Percentiles rank a stretch among this genome's conserved stretches.
Evolutionary conservation across 73 alveolate species (phyloP).

Genomic region (Tetrahymena elliotti): DNA sequence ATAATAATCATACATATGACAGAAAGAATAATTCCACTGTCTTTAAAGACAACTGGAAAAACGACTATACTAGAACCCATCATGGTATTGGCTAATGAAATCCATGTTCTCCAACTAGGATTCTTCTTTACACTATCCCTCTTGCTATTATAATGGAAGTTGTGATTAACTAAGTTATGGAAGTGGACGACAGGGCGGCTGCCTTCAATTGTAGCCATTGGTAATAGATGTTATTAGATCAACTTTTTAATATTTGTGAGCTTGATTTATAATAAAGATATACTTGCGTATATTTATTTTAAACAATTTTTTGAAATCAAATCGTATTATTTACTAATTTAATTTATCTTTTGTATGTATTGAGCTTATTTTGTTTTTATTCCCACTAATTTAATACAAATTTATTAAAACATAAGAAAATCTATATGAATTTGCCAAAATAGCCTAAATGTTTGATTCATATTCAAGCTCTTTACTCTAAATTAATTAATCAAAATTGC

Average conservation of each 20-base stretch:
- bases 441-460: neutral
- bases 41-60: neutral
- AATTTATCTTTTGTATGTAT: neutral
- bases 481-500: neutral
- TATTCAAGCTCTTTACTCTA: neutral
- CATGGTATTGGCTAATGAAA: neutral
- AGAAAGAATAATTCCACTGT: neutral
- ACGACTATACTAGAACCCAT: neutral
- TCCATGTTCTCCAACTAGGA: neutral
- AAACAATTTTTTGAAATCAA: neutral
- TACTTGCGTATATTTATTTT: neutral
- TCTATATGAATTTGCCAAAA: neutral
- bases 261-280: neutral
- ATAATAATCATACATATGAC: neutral
- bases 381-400: neutral
- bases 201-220: neutral
- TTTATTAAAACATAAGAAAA: neutral
- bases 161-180: neutral
- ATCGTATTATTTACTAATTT: neutral
- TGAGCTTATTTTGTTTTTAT: neutral
- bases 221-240: neutral
- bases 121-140: neutral
- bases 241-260: neutral
- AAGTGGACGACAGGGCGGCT: neutral
- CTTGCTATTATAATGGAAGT: neutral